Percentiles rank a stretch among this genome's conserved stretches.
These are phyloP conservation scores for Thalassiosira hispida DNA, from an alignment of 352 stramenopile genomes.

Conservation along the genomic window DNA sequence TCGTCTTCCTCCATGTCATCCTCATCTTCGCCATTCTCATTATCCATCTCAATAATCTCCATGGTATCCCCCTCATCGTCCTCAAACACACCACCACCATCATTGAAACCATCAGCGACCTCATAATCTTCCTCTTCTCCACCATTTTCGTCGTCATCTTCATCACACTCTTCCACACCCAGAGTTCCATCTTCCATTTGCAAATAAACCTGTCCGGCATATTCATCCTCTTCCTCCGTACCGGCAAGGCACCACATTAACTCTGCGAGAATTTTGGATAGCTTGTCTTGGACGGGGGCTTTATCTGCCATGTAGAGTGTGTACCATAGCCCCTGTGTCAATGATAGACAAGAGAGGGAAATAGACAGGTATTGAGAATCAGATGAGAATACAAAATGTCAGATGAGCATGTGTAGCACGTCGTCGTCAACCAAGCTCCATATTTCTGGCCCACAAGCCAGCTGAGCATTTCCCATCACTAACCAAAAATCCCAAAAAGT, in stretches of 20 bases:
- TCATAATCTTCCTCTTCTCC: constrained; percentile 42
- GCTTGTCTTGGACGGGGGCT: constrained; percentile 85
- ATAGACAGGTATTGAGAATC: not conserved
- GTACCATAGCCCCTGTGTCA: constrained; percentile 83
- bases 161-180: constrained; percentile 8
- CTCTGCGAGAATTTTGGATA: constrained; percentile 81
- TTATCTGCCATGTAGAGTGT: constrained; percentile 89
- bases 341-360: not conserved
- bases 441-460: too few relatives aligned
- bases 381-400: not conserved
- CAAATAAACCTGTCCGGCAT: constrained; percentile 78
- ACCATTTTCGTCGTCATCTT: constrained; percentile 58
- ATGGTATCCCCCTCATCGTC: constrained; percentile 27
- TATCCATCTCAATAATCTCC: constrained; percentile 37
- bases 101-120: constrained; percentile 44
- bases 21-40: constrained; percentile 43
- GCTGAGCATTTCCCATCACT: too few relatives aligned
- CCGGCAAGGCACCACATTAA: constrained; percentile 84
- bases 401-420: not conserved
- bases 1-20: constrained; percentile 37
- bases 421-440: too few relatives aligned
- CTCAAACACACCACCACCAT: constrained; percentile 26
- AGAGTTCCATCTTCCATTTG: constrained; percentile 59
- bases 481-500: too few relatives aligned
- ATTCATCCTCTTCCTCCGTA: constrained; percentile 84